Percentiles rank a stretch among this genome's conserved stretches.
Conservation (phyloP, 768 basidiomycete genomes). For the Mycena pura region DNA sequence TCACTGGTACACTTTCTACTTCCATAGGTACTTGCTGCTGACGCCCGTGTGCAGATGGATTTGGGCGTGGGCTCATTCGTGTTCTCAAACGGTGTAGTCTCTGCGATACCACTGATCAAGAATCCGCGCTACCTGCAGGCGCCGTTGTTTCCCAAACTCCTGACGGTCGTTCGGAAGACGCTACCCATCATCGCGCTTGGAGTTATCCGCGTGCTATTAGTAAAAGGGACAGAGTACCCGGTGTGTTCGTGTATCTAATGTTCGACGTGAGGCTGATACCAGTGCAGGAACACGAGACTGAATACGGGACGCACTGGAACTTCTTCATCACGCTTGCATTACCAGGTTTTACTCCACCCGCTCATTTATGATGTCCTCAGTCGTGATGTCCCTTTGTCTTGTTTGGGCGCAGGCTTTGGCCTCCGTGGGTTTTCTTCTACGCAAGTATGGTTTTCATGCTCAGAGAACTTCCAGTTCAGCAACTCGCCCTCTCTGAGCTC, state of each 20-base stretch:
- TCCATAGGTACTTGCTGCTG: slow-evolving; percentile 6
- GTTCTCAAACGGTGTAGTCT: slow-evolving; percentile 93
- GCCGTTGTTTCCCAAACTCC: slow-evolving; percentile 58
- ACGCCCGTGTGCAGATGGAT: slow-evolving; percentile 79
- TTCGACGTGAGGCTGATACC: neutral
- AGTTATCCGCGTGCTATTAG: slow-evolving; percentile 76
- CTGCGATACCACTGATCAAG: slow-evolving; percentile 82
- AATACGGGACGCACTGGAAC: slow-evolving; percentile 98
- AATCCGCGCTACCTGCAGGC: slow-evolving; percentile 59
- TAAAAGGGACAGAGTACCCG: slow-evolving; percentile 95
- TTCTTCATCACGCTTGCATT: slow-evolving; percentile 94
- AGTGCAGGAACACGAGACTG: slow-evolving; percentile 85
- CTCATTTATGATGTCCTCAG: slow-evolving; percentile 59
- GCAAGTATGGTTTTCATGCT: neutral
- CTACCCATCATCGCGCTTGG: slow-evolving; percentile 78
- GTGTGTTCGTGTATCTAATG: slow-evolving; percentile 49
- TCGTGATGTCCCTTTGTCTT: slow-evolving; percentile 58
- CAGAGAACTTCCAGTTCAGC: slow-evolving; percentile 64
- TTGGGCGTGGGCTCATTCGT: slow-evolving; percentile 97
- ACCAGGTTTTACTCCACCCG: slow-evolving; percentile 71
- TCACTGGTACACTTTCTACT: slow-evolving; percentile 70
- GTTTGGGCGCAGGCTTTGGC: slow-evolving; percentile 68
- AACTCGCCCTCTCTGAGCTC: slow-evolving; percentile 61
- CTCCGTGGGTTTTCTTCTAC: slow-evolving; percentile 47
- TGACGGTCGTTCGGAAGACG: slow-evolving; percentile 58